A percentile compares a stretch with the other conserved stretches of the same genome.
phyloP scores from a whole-genome alignment of 495 filamentous ascomycete genomes.

The Lineolata rhizophorae region DNA sequence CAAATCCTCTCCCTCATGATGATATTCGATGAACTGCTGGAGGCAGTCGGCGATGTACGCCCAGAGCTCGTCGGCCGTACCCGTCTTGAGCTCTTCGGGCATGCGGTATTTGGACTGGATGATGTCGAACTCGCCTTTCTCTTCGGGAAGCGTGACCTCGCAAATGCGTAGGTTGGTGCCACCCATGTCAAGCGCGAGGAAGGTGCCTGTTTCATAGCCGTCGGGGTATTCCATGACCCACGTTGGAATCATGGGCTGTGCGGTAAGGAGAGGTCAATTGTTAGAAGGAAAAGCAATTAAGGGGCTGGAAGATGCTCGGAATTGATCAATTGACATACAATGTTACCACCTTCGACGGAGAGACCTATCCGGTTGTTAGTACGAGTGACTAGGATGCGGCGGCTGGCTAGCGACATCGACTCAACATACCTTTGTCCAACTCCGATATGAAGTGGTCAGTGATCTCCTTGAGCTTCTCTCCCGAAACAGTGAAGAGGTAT shows the following conservation, averaged over 20 bases:
- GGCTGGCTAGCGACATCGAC: neutral
- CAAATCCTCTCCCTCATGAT: slow-evolving; percentile 47
- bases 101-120: slow-evolving; percentile 97
- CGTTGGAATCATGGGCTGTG: slow-evolving; percentile 92
- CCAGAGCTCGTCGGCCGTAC: slow-evolving; percentile 82
- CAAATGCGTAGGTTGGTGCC: slow-evolving; percentile 96
- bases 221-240: slow-evolving; percentile 92
- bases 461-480: slow-evolving; percentile 64
- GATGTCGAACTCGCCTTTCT: slow-evolving; percentile 93
- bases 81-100: slow-evolving; percentile 87
- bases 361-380: slow-evolving; percentile 30
- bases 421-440: slow-evolving; percentile 55
- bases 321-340: slow-evolving; percentile 49
- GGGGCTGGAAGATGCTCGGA: no score
- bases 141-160: slow-evolving; percentile 75
- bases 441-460: slow-evolving; percentile 75
- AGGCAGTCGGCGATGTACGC: slow-evolving; percentile 95
- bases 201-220: slow-evolving; percentile 77
- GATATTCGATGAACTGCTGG: slow-evolving; percentile 83
- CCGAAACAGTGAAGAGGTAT: slow-evolving; percentile 61
- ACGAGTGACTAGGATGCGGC: no score
- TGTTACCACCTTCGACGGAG: slow-evolving; percentile 70
- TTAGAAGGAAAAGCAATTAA: neutral
- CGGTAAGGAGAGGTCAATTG: neutral
- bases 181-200: slow-evolving; percentile 90